Percentiles rank a stretch among this genome's conserved stretches.
Evolutionary conservation across 805 yeast species (phyloP).

Genomic region (Wickerhamiella sorbophila): DNA sequence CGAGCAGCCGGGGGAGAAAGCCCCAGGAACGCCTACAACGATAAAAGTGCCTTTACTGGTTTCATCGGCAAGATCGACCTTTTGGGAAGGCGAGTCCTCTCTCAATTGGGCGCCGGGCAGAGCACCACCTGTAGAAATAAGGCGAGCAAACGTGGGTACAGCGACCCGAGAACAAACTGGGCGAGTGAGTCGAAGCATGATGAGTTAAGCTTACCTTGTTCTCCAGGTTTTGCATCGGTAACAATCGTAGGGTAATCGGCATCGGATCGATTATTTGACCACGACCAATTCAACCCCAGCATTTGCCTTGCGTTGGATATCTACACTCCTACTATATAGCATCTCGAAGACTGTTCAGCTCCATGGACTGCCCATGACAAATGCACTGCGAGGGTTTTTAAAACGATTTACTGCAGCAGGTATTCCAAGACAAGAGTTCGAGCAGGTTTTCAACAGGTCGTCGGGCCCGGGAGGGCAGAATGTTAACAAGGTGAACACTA

Average conservation of each 20-base stretch:
- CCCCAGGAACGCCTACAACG: slow-evolving; percentile 56
- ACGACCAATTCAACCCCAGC: no score
- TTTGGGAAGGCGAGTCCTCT: slow-evolving; percentile 53
- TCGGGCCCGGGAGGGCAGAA: slow-evolving; percentile 86
- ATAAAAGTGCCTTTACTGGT: slow-evolving; percentile 36
- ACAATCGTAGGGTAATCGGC: no score
- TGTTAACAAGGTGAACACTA: slow-evolving; percentile 54
- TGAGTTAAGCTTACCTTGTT: no score
- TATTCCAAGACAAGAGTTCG: slow-evolving; percentile 36
- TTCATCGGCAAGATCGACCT: slow-evolving; percentile 39
- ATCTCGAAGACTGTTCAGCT: no score
- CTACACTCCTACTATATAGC: no score
- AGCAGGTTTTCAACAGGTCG: slow-evolving; percentile 38
- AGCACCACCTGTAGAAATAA: slow-evolving; percentile 44
- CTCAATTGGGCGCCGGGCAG: slow-evolving; percentile 43
- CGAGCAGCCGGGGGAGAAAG: slow-evolving; percentile 70
- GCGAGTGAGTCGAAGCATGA: slow-evolving; percentile 3
- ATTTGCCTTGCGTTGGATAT: no score
- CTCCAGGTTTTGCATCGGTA: no score
- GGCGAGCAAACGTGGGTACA: no score
- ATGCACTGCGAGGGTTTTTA: slow-evolving; percentile 32
- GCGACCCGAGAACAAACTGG: slow-evolving; percentile 20
- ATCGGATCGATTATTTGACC: no score
- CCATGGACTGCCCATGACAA: background rate
- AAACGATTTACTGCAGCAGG: slow-evolving; percentile 18